Evolutionary conservation across 495 filamentous ascomycete genomes (phyloP), one percentile per base, ranked within the genome.

Genomic region (Penicillium herquei): DNA sequence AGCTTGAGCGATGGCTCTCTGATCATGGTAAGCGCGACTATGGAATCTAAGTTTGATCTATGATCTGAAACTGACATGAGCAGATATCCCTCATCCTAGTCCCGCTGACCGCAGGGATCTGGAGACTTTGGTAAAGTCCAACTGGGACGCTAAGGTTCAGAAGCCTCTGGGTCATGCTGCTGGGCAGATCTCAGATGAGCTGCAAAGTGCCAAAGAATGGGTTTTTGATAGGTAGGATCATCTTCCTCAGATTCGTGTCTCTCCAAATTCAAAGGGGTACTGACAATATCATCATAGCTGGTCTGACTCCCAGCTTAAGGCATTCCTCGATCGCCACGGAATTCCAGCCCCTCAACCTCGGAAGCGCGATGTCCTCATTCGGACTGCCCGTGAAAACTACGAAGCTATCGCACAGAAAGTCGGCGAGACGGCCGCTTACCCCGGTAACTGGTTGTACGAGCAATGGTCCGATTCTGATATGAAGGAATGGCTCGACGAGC

Each of bases 1-100:
- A 98, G 78, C 83, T 98, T 10, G 93, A 98, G 78, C 82, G 94
- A 64, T 98, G 94, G 94, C 87, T 98, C 54, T 89, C 89, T 21
- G 94, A 98, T 63, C 84, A 98, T 74, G 76, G 74, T 78, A 48
- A 43, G 18, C 34, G 34, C 17, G 34, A 40, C 35, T 32, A 10
- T 44, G 26, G 12, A 7, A 51, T 10, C n/a, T 7, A 12, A 17
- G 31, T 14, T 40, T 41, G n/a, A 41, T 40, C 34, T 14, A 10
- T 49, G 65, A 40, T 57, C 47, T 21, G 6, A 51, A 3, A 30
- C 54, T 70, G 34, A 71, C 54, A 39, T 1, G 34, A 1, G 7
- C 39, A 78, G 83, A 95, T 70, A 82, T 98, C 53, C 90, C 92
- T 7, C 91, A 92, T 63, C 87, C 91, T 26, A 84, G 81, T 6